These are phyloP conservation scores for Russula olivacea DNA, from an alignment of 768 basidiomycete genomes.

Conservation along the genomic window DNA sequence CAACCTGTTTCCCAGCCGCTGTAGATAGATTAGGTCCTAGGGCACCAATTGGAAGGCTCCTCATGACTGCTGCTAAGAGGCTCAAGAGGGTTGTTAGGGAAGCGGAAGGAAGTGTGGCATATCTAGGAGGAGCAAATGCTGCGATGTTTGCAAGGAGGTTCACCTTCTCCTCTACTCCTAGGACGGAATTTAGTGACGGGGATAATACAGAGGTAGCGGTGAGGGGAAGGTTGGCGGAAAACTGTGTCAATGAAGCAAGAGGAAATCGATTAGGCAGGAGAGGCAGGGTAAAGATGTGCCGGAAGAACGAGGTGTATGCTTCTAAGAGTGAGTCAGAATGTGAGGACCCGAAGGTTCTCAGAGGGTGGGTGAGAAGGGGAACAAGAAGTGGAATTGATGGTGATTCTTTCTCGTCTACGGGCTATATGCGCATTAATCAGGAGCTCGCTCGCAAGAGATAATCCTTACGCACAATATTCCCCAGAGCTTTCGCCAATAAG, in stretches of 20 bases:
- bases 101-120: slow-evolving; percentile 41
- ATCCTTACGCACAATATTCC: slow-evolving; percentile 43
- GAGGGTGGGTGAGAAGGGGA: slow-evolving; percentile 61
- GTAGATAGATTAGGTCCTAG: slow-evolving; percentile 40
- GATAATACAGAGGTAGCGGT: slow-evolving; percentile 34
- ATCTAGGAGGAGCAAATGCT: slow-evolving; percentile 58
- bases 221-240: slow-evolving; percentile 63
- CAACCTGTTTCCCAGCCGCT: slow-evolving; percentile 7
- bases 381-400: slow-evolving; percentile 46
- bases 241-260: slow-evolving; percentile 50
- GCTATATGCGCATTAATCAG: slow-evolving; percentile 35
- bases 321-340: slow-evolving; percentile 12
- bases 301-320: slow-evolving; percentile 14
- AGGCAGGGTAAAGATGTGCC: slow-evolving; percentile 40
- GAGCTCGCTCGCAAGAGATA: not conserved
- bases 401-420: slow-evolving; percentile 50
- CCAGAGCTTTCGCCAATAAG: slow-evolving; percentile 38
- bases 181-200: slow-evolving; percentile 22
- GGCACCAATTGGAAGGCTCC: slow-evolving; percentile 45
- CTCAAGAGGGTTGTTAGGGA: slow-evolving; percentile 50
- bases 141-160: slow-evolving; percentile 71
- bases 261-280: slow-evolving; percentile 73
- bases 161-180: slow-evolving; percentile 35
- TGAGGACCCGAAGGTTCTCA: slow-evolving; percentile 30
- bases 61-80: slow-evolving; percentile 48